Percentiles rank a stretch among this genome's conserved stretches.
Conservation (phyloP, 768 basidiomycete species). For the Tremella mesenterica region DNA sequence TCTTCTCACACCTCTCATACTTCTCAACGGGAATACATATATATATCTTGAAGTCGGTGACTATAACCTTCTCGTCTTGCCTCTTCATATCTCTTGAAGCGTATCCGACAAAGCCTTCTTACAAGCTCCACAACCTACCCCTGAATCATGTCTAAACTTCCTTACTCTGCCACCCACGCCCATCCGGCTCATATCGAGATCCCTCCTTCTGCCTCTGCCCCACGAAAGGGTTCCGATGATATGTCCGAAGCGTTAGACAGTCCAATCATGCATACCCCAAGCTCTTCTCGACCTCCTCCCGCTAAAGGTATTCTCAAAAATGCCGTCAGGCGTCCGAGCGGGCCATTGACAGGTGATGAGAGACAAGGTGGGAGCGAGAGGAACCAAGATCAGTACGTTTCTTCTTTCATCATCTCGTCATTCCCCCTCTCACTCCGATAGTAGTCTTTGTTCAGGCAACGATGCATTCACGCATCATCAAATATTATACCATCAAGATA, state of each 20-base stretch:
- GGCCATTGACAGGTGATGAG: neutral
- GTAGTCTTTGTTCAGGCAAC: neutral
- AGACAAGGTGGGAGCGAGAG: conserved; percentile 4
- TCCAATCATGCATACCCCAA: conserved; percentile 2
- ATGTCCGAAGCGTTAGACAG: neutral
- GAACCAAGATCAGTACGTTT: conserved; percentile 8
- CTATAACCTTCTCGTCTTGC: too few species aligned
- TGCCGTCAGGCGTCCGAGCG: conserved; percentile 16
- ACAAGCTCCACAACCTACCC: neutral
- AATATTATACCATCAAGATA: too few species aligned
- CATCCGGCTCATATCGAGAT: conserved; percentile 36
- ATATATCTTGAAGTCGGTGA: too few species aligned
- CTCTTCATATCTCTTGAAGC: too few species aligned
- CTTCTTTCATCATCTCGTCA: neutral
- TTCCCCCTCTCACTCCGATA: conserved; percentile 1
- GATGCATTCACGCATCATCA: neutral
- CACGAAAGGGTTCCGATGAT: conserved; percentile 14
- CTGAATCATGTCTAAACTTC: conserved; percentile 9
- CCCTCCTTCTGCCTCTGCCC: conserved; percentile 9
- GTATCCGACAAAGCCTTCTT: neutral
- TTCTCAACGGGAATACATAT: too few species aligned
- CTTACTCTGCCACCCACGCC: conserved; percentile 19
- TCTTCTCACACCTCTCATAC: too few species aligned
- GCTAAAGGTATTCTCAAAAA: conserved; percentile 36
- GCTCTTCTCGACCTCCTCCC: conserved; percentile 22